These are phyloP conservation scores for Tricholoma flavovirens DNA, from an alignment of 768 basidiomycete genomes.

Conservation along the genomic window DNA sequence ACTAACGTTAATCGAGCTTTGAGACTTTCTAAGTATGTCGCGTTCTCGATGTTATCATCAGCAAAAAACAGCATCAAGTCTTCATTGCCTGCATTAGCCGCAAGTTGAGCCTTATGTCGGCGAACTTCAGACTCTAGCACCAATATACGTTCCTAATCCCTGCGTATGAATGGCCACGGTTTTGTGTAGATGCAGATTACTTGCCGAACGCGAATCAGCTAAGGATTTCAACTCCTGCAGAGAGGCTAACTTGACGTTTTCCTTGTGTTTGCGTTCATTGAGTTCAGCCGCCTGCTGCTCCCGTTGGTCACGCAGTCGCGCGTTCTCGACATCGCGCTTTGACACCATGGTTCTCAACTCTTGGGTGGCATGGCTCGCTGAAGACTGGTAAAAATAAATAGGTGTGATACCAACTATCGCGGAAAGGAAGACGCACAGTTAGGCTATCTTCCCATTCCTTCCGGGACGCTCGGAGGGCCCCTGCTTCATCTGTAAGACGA, in stretches of 20 bases:
- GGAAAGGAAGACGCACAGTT: constrained; percentile 30
- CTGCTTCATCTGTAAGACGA: constrained; percentile 40
- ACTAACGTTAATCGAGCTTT: constrained; percentile 54
- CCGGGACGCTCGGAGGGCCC: constrained; percentile 31
- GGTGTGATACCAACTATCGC: constrained; percentile 11
- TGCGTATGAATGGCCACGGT: background rate
- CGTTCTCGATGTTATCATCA: constrained; percentile 46
- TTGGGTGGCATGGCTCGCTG: constrained; percentile 45
- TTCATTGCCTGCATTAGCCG: constrained; percentile 63
- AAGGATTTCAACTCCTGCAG: constrained; percentile 61
- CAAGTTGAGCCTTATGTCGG: constrained; percentile 71
- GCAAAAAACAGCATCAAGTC: constrained; percentile 71
- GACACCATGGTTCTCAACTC: constrained; percentile 56
- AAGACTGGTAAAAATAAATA: constrained; percentile 16
- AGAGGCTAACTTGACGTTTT: constrained; percentile 50
- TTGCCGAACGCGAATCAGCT: constrained; percentile 49
- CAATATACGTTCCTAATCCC: constrained; percentile 60
- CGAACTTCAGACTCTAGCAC: constrained; percentile 67
- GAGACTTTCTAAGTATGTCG: constrained; percentile 46
- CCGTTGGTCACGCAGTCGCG: constrained; percentile 65
- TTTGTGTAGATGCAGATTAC: background rate
- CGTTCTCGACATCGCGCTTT: constrained; percentile 63
- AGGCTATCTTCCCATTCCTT: constrained; percentile 42
- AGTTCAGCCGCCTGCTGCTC: constrained; percentile 64
- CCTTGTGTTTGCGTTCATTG: constrained; percentile 62